Evolutionary conservation across 352 stramenopile species (phyloP).

Genomic region (Plasmopara viticola): DNA sequence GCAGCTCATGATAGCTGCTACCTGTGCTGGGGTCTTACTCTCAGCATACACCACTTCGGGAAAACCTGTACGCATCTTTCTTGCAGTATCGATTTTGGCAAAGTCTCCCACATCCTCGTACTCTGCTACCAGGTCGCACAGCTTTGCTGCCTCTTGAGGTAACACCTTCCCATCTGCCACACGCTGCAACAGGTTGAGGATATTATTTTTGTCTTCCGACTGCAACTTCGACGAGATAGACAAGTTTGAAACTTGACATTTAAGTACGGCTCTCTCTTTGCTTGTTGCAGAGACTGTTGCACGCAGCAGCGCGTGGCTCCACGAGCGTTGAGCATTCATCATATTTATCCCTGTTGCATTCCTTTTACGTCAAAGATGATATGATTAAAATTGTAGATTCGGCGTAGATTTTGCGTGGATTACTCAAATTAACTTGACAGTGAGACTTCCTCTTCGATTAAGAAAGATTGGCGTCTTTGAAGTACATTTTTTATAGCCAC

Average conservation of each 20-base stretch:
- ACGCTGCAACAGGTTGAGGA: conserved; percentile 44
- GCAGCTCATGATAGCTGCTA: conserved; percentile 85
- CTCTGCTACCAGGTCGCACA: conserved; percentile 17
- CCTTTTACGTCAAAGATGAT: no score
- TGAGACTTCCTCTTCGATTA: no score
- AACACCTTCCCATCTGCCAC: conserved; percentile 49
- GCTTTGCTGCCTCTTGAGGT: conserved; percentile 23
- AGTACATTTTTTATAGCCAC: no score
- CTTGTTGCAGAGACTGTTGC: background rate
- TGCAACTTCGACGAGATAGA: conserved; percentile 13
- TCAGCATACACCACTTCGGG: conserved; percentile 93
- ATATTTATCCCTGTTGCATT: no score
- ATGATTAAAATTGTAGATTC: no score
- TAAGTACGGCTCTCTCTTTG: background rate
- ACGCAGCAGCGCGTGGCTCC: background rate
- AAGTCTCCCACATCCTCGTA: conserved; percentile 53
- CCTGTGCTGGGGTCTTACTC: conserved; percentile 88
- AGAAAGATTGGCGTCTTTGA: no score
- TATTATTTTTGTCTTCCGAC: conserved; percentile 17
- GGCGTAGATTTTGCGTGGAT: no score
- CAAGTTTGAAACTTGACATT: background rate
- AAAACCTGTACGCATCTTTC: conserved; percentile 88
- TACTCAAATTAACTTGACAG: no score
- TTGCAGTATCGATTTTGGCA: conserved; percentile 87
- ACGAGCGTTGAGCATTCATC: no score